Conservation (phyloP, 306 rosid genomes). For the Corylus avellana region DNA sequence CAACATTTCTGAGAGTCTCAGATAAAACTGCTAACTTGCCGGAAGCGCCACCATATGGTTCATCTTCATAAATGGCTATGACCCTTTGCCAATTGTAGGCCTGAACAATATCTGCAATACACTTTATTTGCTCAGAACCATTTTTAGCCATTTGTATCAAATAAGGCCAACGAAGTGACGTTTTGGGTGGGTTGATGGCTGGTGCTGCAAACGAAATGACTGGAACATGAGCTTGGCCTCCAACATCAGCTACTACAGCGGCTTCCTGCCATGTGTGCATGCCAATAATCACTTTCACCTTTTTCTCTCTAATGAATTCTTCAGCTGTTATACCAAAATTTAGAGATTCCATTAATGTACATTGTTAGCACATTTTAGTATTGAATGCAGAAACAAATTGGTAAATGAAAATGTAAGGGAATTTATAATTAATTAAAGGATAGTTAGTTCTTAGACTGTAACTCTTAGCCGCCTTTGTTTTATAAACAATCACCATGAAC, state of each 20-base stretch:
- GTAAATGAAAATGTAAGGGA: no score
- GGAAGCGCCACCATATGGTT: constrained; percentile 13
- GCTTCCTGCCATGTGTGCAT: constrained; percentile 43
- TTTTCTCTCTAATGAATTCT: constrained; percentile 13
- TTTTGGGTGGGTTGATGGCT: constrained; percentile 20
- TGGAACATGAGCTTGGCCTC: constrained; percentile 17
- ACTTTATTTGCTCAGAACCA: constrained; percentile 13
- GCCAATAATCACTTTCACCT: constrained; percentile 32
- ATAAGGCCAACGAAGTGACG: constrained; percentile 32
- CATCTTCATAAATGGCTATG: constrained; percentile 32
- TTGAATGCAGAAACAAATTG: no score
- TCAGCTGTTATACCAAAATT: constrained; percentile 13
- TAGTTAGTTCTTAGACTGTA: no score
- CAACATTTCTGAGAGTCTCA: constrained; percentile 27
- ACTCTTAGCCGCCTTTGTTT: no score
- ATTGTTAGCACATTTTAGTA: neutral
- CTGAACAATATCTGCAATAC: constrained; percentile 28
- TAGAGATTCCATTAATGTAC: neutral
- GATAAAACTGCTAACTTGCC: constrained; percentile 27
- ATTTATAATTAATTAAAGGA: no score
- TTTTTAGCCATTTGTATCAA: constrained; percentile 29
- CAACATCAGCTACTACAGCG: constrained; percentile 15
- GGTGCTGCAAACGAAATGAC: constrained; percentile 35
- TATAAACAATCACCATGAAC: no score
- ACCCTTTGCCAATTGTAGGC: constrained; percentile 28